phyloP scores from a whole-genome alignment of 2,329 filamentous ascomycete species.

The Sclerotinia subarctica region DNA sequence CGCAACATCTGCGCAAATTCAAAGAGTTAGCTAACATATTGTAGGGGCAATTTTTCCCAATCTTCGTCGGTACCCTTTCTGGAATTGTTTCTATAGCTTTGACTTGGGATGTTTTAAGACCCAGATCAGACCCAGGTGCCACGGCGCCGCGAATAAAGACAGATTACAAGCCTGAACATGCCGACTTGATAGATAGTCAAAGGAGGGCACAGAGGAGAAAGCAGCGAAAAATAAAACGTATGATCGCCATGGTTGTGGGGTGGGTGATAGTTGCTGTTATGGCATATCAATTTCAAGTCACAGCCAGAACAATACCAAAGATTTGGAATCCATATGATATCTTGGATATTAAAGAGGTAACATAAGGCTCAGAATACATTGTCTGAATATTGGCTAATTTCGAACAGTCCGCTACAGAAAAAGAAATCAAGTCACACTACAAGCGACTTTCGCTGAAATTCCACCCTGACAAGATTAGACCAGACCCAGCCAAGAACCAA shows the following conservation, averaged over 20 bases:
- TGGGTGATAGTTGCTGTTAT: constrained; percentile 86
- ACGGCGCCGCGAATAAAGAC: constrained; percentile 80
- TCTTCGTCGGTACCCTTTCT: constrained; percentile 91
- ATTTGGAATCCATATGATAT: constrained; percentile 98
- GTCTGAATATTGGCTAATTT: constrained; percentile 28
- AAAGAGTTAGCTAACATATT: constrained; percentile 23
- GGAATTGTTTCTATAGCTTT: constrained; percentile 85
- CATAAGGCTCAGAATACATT: not conserved
- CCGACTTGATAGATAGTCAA: constrained; percentile 76
- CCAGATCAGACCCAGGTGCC: constrained; percentile 71
- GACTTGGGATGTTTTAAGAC: constrained; percentile 82
- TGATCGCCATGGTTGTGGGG: constrained; percentile 69
- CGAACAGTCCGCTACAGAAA: constrained; percentile 72
- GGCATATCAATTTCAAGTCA: constrained; percentile 84
- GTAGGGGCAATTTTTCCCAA: constrained; percentile 95
- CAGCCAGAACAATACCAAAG: constrained; percentile 67
- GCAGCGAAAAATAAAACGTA: constrained; percentile 83
- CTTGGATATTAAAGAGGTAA: constrained; percentile 76
- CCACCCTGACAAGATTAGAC: constrained; percentile 89
- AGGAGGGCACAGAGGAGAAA: constrained; percentile 85
- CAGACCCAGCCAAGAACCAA: constrained; percentile 82
- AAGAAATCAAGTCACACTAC: constrained; percentile 89
- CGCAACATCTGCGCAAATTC: constrained; percentile 24
- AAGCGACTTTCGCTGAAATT: constrained; percentile 79
- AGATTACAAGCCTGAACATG: constrained; percentile 77